Base-by-base conservation (phyloP, 1,139 yeast genomes). In the Hyphopichia khmerensis region DNA sequence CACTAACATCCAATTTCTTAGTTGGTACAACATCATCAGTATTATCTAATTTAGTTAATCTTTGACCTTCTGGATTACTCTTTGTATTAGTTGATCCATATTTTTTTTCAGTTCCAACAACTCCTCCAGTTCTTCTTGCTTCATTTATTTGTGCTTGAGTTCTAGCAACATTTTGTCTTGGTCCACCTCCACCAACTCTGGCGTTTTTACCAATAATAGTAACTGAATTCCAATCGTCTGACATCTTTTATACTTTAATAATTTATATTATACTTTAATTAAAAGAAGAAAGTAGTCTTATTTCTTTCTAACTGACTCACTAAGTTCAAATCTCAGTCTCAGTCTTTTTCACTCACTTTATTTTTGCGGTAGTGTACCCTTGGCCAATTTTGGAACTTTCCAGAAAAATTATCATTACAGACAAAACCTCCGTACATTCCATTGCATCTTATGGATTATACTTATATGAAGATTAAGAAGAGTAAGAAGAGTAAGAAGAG, bases 21-120 rank as follows among this genome's bases (percentile, higher is more conserved):
- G 96, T 96, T 35, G 95, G 87, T 44, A 90, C 95, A 48, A 93
- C 91, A 58, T 91, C 97, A 57, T 91, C 96, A 42, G 89, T 84
- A 62, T 96, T 85, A 65, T 93, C 99, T 56, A 93, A 79, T 74
- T 84, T 93, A 50, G 99, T 85, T 61, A 93, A 75, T 66, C 95
- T 80, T 73, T 95, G 99, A 42, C 98, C 99, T 62, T 93, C 99
- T 31, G 90, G 86, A 57, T 85, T 84, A 43, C 80, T 72, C 59
- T 75, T 79, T 42, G 73, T 64, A 63, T 82, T 84, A 50, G 89
- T 77, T 40, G 86, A 73, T 41, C 84, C 85, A 67, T 87, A 93
- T 69, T 91, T 93, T 81, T 93, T 93, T 67, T 93, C 99, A 36
- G 93, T 91, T 36, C 95, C 82, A 34, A 95, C 78, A 44, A 95